Conservation (phyloP, 192 early-diverging fungal genomes). For the Mycoemilia scoparia region DNA sequence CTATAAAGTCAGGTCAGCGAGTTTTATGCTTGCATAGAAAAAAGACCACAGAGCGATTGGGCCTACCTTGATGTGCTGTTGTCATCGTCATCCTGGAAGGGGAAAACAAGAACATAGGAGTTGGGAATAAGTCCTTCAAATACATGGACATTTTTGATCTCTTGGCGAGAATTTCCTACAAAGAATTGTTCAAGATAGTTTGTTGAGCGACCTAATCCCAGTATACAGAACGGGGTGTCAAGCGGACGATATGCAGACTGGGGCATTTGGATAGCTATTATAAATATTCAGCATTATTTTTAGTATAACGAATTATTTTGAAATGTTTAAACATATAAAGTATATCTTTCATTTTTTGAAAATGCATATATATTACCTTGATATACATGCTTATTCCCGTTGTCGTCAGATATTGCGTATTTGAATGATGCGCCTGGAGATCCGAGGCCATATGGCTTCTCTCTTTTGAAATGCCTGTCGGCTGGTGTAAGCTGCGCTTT, state of each 20-base stretch:
- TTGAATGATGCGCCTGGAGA: conserved; percentile 73
- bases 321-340: not conserved
- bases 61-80: too few relatives aligned
- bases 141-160: conserved; percentile 5
- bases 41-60: too few relatives aligned
- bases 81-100: conserved; percentile 19
- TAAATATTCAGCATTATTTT: too few relatives aligned
- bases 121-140: conserved; percentile 87
- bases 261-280: conserved; percentile 59
- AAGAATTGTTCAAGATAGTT: conserved; percentile 91
- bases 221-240: conserved; percentile 59
- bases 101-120: conserved; percentile 73
- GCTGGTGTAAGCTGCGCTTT: conserved; percentile 46
- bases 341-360: not conserved
- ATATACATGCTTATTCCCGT: conserved; percentile 54
- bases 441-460: conserved; percentile 62
- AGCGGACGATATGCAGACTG: conserved; percentile 62
- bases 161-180: conserved; percentile 36
- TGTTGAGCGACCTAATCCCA: conserved; percentile 85
- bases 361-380: too few relatives aligned
- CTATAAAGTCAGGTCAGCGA: too few relatives aligned
- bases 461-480: conserved; percentile 40
- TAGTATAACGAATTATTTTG: conserved; percentile 1
- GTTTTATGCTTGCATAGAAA: not conserved
- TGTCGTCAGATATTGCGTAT: conserved; percentile 63